phyloP scores from a whole-genome alignment of 2,329 filamentous ascomycete species.

The Microascus cirrosus region DNA sequence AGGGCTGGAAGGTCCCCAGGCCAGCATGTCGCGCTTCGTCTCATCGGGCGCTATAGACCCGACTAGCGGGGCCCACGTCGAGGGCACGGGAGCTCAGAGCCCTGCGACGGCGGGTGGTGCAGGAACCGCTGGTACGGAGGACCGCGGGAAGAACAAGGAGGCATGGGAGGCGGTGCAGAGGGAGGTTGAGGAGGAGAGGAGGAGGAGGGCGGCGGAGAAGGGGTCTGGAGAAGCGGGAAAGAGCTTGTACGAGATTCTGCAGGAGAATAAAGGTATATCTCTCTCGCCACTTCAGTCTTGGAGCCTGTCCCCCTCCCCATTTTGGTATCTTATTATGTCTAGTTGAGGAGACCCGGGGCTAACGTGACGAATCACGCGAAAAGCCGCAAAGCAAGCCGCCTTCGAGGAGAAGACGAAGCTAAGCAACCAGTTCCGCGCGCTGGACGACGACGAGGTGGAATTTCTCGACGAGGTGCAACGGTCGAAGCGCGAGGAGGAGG shows the following conservation, averaged over 20 bases:
- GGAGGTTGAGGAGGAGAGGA: constrained; percentile 51
- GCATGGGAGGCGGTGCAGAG: constrained; percentile 57
- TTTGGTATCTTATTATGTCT: not conserved
- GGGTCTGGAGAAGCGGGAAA: constrained; percentile 36
- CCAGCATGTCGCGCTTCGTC: constrained; percentile 43
- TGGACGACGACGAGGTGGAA: constrained; percentile 71
- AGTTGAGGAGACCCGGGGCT: not conserved
- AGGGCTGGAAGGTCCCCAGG: not conserved
- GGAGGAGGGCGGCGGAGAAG: constrained; percentile 36
- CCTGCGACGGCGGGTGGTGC: constrained; percentile 5
- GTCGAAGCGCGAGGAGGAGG: constrained; percentile 40
- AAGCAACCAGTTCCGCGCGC: constrained; percentile 64
- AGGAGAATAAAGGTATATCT: constrained; percentile 65
- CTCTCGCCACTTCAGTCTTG: not conserved
- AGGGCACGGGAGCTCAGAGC: constrained; percentile 3
- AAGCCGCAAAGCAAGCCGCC: constrained; percentile 70
- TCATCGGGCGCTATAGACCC: constrained; percentile 40
- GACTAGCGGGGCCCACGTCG: constrained; percentile 13
- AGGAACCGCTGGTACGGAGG: constrained; percentile 6
- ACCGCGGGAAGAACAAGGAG: constrained; percentile 14
- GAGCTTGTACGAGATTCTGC: constrained; percentile 62
- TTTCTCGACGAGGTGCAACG: constrained; percentile 54
- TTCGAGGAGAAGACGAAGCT: constrained; percentile 65
- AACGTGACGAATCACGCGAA: not conserved
- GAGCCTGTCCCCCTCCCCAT: constrained; percentile 1